These are phyloP conservation scores for Canna indica DNA, from an alignment of 176 grass and related monocot genomes.

Conservation along the genomic window DNA sequence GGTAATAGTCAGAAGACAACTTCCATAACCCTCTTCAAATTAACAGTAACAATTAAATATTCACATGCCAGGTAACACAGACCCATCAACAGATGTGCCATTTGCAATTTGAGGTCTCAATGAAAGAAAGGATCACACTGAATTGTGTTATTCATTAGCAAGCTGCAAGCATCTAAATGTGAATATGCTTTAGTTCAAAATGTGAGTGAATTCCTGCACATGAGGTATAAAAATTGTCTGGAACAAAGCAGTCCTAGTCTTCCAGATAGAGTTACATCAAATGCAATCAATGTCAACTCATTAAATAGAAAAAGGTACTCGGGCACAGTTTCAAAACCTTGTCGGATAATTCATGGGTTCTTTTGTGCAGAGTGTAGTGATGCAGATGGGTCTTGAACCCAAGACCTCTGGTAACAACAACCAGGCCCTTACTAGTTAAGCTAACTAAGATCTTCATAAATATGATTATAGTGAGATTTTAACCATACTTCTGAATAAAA, in stretches of 20 bases:
- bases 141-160: background rate
- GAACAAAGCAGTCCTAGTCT: background rate
- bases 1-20: background rate
- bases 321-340: background rate
- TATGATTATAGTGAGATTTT: no score
- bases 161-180: background rate
- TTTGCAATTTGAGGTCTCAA: background rate
- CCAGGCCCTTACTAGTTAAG: no score
- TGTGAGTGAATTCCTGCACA: background rate
- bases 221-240: background rate
- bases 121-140: background rate
- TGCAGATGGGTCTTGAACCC: no score
- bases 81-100: background rate
- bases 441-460: no score
- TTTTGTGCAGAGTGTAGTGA: no score
- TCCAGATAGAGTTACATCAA: background rate
- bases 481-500: no score
- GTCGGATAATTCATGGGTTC: no score
- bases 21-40: background rate
- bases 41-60: background rate
- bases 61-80: background rate
- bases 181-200: background rate
- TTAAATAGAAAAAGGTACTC: background rate
- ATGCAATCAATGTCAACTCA: background rate
- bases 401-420: no score